Conservation (phyloP, 768 basidiomycete species). For the Lenzites betulinus region DNA sequence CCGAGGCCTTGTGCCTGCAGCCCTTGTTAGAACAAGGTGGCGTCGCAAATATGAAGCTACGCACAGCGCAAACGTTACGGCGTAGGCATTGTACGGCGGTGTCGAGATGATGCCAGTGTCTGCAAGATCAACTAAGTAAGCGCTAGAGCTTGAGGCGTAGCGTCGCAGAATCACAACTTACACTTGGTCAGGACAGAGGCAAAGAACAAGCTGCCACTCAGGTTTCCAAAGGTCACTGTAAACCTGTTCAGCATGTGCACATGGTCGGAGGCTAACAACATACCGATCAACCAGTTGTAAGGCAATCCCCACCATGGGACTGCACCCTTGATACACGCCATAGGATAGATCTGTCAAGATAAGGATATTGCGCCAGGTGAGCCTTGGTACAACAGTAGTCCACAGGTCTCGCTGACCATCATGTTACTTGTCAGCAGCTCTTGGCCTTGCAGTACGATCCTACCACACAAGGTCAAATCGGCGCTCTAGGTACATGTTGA, state of each 20-base stretch:
- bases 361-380: not conserved
- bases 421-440: constrained; percentile 78
- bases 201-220: constrained; percentile 71
- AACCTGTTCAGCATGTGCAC: not conserved
- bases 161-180: constrained; percentile 32
- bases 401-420: constrained; percentile 49
- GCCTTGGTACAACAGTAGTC: not conserved
- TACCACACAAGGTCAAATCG: constrained; percentile 27
- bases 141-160: not conserved
- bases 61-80: constrained; percentile 59
- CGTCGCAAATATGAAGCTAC: constrained; percentile 19
- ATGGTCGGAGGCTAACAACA: constrained; percentile 1
- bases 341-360: constrained; percentile 59
- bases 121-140: constrained; percentile 31
- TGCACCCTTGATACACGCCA: constrained; percentile 60
- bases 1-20: constrained; percentile 58
- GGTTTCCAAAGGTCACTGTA: constrained; percentile 68
- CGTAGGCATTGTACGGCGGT: constrained; percentile 58
- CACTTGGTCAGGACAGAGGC: constrained; percentile 66
- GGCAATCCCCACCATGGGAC: constrained; percentile 73
- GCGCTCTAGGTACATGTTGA: not conserved
- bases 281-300: constrained; percentile 70
- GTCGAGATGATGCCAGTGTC: constrained; percentile 61
- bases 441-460: constrained; percentile 72
- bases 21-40: not conserved